Base-by-base conservation (phyloP, 768 basidiomycete genomes). In the Suillus subalutaceus region DNA sequence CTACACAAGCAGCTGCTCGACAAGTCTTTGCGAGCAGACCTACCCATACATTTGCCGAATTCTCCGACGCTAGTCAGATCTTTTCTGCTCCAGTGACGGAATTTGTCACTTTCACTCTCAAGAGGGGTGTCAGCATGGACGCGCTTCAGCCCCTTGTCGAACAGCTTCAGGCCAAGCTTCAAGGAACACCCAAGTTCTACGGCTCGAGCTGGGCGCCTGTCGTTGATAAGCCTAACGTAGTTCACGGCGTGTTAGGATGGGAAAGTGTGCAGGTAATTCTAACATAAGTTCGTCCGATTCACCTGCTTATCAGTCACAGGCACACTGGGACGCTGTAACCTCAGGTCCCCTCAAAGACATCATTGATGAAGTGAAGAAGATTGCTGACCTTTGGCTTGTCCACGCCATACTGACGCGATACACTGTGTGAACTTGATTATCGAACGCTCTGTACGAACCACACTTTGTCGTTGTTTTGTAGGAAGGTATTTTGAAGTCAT, bases 221-320 rank as follows among this genome's bases (percentile, higher is more conserved):
- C 59, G 55, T 69, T 23, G 70, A 63, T 55, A 68, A 70, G 53
- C n/a, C 70, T 23, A 61, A 65, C 10, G 67, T 69, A 2, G 73
- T 73, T 55, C 43, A 76, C 55, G 77, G 77, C 20, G 70, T 79
- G 35, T 67, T 81, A 41, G 80, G 80, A 13, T 81, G 80, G 80
- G 73, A 78, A 57, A 79, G 66, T 20, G 76, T 79, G 6, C 43
- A 77, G 61, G 80, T 77, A 40, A 61, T 72, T 68, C 12, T 32
- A 12, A 16, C 26, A 15, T 50, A 26, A 43, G 9, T 13, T 26
- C 20, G 5, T 13, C n/a, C 5, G 32, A 59, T 44, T 55, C 43
- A 58, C 35, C 37, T 40, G 38, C 18, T 66, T n/a, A 63, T 63
- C 30, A n/a, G 6, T 10, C 57, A 32, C 64, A 80, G 79, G 79